These are phyloP conservation scores for Juglanconis sp. DNA, from an alignment of 2,329 filamentous ascomycete species.

Conservation along the genomic window DNA sequence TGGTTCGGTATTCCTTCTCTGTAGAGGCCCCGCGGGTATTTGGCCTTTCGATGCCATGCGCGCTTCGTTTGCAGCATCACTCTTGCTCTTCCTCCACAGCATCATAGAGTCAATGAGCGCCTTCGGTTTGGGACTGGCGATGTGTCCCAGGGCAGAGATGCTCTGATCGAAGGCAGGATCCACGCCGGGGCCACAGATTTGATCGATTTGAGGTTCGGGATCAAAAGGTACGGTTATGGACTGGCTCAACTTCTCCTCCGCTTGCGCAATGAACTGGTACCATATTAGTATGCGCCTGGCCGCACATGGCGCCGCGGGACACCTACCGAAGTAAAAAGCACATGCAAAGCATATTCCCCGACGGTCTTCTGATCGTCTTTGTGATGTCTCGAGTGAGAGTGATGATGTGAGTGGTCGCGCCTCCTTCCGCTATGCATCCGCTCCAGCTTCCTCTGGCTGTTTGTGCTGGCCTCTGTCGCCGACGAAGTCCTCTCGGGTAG, in stretches of 20 bases:
- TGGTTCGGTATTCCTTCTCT: constrained; percentile 74
- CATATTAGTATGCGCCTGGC: constrained; percentile 28
- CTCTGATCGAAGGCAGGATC: constrained; percentile 91
- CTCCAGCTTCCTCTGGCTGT: constrained; percentile 52
- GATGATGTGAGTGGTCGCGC: constrained; percentile 70
- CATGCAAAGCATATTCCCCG: constrained; percentile 95
- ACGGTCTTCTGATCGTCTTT: constrained; percentile 83
- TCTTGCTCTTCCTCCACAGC: constrained; percentile 96
- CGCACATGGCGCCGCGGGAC: constrained; percentile 4
- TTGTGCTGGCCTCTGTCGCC: constrained; percentile 41
- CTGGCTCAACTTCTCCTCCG: constrained; percentile 92
- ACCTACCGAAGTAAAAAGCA: constrained; percentile 85
- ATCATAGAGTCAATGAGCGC: constrained; percentile 96
- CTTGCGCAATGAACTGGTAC: constrained; percentile 79
- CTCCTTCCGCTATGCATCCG: constrained; percentile 64
- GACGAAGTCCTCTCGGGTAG: constrained; percentile 46
- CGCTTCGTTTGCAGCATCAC: constrained; percentile 76
- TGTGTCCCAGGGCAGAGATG: constrained; percentile 88
- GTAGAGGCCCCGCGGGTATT: constrained; percentile 43
- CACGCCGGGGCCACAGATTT: constrained; percentile 84
- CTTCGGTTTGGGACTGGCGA: constrained; percentile 90
- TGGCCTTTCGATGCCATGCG: constrained; percentile 29
- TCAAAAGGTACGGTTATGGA: constrained; percentile 79
- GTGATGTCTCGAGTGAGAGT: constrained; percentile 70
- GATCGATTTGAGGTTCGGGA: constrained; percentile 79